phyloP scores from a whole-genome alignment of 225 moss, liverwort and hornwort species.

The Takakia lepidozioides region DNA sequence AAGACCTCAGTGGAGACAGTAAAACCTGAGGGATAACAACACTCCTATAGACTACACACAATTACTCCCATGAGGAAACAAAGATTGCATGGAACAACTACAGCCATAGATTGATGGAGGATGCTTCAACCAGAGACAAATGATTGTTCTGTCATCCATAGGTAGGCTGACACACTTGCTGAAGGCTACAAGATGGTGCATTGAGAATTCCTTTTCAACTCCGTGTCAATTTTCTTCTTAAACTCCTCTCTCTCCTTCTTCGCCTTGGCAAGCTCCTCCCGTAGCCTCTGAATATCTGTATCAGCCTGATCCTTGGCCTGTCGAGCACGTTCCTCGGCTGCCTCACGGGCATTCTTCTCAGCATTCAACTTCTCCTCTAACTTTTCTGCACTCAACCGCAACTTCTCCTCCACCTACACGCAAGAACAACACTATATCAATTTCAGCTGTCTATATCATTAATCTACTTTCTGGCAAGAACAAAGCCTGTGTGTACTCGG shows the following conservation, averaged over 20 bases:
- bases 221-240: constrained; percentile 43
- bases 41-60: no score
- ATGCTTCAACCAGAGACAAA: no score
- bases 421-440: not conserved
- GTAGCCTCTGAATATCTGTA: constrained; percentile 47
- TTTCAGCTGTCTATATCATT: not conserved
- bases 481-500: not conserved
- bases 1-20: no score
- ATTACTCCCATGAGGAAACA: no score
- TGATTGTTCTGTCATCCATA: no score
- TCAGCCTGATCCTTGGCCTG: constrained; percentile 56
- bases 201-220: constrained; percentile 23
- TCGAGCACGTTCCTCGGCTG: constrained; percentile 59
- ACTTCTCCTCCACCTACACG: constrained; percentile 65
- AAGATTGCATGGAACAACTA: no score
- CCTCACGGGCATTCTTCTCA: constrained; percentile 71
- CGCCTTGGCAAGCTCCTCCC: constrained; percentile 48
- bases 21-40: no score
- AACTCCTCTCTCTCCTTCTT: constrained; percentile 75
- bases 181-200: constrained; percentile 49
- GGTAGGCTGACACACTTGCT: no score
- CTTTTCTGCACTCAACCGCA: constrained; percentile 70
- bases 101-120: no score
- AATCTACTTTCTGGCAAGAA: no score
- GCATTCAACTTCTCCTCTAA: constrained; percentile 61